Evolutionary conservation across 2,329 filamentous ascomycete genomes (phyloP).

Genomic region (Magnaporthales sp.): DNA sequence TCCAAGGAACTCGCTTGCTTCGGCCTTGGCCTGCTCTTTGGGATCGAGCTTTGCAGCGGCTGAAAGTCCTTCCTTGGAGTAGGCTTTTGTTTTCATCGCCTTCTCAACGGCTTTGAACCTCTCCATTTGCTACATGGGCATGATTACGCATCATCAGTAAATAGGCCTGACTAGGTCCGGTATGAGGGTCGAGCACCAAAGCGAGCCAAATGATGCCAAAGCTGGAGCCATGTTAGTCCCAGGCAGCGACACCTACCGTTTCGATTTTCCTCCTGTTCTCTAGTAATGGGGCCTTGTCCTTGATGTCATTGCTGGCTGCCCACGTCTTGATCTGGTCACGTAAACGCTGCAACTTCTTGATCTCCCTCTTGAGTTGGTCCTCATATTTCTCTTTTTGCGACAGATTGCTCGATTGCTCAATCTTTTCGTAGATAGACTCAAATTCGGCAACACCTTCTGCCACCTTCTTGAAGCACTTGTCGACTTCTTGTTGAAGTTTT

Average conservation of each 20-base stretch:
- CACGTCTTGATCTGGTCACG: constrained; percentile 99
- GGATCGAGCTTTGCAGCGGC: constrained; percentile 90
- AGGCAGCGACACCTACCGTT: constrained; percentile 55
- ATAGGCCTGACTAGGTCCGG: not conserved
- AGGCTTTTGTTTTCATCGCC: constrained; percentile 99
- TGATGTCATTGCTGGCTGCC: constrained; percentile 97
- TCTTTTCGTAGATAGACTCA: constrained; percentile 95
- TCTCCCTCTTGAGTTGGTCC: constrained; percentile 96
- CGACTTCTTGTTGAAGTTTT: constrained; percentile 96
- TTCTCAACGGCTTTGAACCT: constrained; percentile 99
- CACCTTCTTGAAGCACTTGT: constrained; percentile 99
- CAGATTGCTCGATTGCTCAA: constrained; percentile 81
- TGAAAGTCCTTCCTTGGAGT: constrained; percentile 94
- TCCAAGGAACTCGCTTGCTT: constrained; percentile 78
- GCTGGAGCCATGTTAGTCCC: not conserved
- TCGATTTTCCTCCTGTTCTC: constrained; percentile 96
- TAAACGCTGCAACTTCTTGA: constrained; percentile 97
- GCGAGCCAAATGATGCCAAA: not conserved
- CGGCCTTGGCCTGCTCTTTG: constrained; percentile 92
- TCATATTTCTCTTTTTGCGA: constrained; percentile 98
- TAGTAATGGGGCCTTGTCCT: constrained; percentile 92
- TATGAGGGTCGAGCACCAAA: not conserved
- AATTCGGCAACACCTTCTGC: constrained; percentile 87
- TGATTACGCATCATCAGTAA: not conserved
- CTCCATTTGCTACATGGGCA: constrained; percentile 74